These are phyloP conservation scores for Chlamydomonas eustigma DNA, from an alignment of 139 green algal species.

Conservation along the genomic window DNA sequence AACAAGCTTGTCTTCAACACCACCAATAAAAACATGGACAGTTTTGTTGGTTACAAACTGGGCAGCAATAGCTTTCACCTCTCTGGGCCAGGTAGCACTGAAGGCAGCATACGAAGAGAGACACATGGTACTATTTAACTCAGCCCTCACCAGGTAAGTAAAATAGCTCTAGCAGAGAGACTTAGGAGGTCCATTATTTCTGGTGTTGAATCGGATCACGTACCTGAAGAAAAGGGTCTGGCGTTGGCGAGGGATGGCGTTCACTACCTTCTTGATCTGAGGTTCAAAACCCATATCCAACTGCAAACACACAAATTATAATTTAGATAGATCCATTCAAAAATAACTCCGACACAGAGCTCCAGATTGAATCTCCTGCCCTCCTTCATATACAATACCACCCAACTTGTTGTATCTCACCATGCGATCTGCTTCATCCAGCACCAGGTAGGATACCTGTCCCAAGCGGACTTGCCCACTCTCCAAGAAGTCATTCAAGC, in stretches of 20 bases:
- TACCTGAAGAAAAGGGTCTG: slow-evolving; percentile 88
- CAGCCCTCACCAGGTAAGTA: too few species aligned
- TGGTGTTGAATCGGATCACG: not conserved
- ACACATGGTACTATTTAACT: too few species aligned
- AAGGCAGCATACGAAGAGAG: too few species aligned
- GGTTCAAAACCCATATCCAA: slow-evolving; percentile 80
- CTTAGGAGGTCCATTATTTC: too few species aligned
- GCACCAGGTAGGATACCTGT: slow-evolving; percentile 83
- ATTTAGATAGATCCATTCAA: too few species aligned
- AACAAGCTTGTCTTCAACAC: slow-evolving; percentile 81
- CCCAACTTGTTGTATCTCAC: slow-evolving; percentile 13
- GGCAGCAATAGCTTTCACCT: slow-evolving; percentile 83
- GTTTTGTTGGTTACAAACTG: slow-evolving; percentile 76
- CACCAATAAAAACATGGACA: slow-evolving; percentile 87
- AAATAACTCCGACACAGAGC: too few species aligned
- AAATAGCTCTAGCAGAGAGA: too few species aligned
- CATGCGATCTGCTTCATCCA: slow-evolving; percentile 98
- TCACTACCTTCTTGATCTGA: slow-evolving; percentile 85
- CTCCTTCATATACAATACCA: not conserved
- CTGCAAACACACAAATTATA: slow-evolving; percentile 3
- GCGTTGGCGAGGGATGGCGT: slow-evolving; percentile 56
- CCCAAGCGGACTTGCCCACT: slow-evolving; percentile 27
- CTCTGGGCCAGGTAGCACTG: slow-evolving; percentile 81
- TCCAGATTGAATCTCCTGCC: too few species aligned
- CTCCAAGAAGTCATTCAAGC: slow-evolving; percentile 92